Evolutionary conservation across 306 rosid species (phyloP).

Genomic region (Fragaria vesca): DNA sequence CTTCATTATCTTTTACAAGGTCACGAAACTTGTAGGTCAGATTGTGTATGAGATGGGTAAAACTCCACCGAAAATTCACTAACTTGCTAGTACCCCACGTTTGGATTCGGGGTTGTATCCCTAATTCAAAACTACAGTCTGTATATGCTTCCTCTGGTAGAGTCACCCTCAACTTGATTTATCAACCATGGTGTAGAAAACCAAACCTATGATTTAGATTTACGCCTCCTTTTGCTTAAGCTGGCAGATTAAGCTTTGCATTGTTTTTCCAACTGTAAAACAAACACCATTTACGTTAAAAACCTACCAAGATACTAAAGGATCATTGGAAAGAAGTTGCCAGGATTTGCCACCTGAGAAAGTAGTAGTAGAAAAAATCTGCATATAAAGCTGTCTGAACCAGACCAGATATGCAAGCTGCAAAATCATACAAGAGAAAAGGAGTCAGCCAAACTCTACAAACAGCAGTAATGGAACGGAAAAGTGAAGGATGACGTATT

Average conservation of each 20-base stretch:
- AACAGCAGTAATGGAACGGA: neutral
- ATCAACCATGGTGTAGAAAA: slow-evolving; percentile 25
- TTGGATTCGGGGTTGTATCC: slow-evolving; percentile 9
- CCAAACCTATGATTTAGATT: slow-evolving; percentile 20
- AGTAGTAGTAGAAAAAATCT: slow-evolving; percentile 97
- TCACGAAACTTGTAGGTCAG: slow-evolving; percentile 2
- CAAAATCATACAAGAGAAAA: slow-evolving; percentile 22
- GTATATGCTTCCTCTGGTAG: neutral
- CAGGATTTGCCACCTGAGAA: slow-evolving; percentile 53
- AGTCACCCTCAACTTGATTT: neutral
- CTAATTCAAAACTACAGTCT: slow-evolving; percentile 9
- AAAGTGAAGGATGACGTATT: neutral
- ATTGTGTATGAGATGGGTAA: slow-evolving; percentile 25
- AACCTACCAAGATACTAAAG: neutral
- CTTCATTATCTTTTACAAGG: slow-evolving; percentile 15
- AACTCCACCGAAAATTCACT: slow-evolving; percentile 13
- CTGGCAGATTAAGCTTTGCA: slow-evolving; percentile 84
- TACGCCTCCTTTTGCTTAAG: slow-evolving; percentile 42
- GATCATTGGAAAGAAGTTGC: slow-evolving; percentile 2
- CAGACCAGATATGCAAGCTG: slow-evolving; percentile 80
- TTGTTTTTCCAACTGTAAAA: slow-evolving; percentile 93
- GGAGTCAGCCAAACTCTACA: slow-evolving; percentile 12
- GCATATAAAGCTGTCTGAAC: slow-evolving; percentile 93
- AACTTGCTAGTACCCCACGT: slow-evolving; percentile 4
- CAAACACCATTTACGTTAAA: slow-evolving; percentile 6